A percentile compares a stretch with the other conserved stretches of the same genome.
These are phyloP conservation scores for Dryas octopetala DNA, from an alignment of 306 rosid species.

Conservation along the genomic window DNA sequence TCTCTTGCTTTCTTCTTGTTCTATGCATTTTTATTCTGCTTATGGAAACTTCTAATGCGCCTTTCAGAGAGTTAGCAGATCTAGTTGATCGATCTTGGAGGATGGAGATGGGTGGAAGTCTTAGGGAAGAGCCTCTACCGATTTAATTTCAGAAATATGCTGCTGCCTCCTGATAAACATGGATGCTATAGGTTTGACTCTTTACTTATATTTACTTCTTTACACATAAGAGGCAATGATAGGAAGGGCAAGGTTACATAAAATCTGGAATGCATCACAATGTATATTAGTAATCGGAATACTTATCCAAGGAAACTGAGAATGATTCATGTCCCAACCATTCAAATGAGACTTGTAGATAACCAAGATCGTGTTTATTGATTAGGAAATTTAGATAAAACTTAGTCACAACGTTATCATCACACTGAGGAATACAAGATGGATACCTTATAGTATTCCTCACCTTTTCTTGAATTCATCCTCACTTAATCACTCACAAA, in stretches of 20 bases:
- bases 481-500: constrained; percentile 24
- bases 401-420: constrained; percentile 31
- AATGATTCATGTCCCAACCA: neutral
- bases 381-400: constrained; percentile 28
- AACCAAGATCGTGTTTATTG: constrained; percentile 22
- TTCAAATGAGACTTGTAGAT: constrained; percentile 25
- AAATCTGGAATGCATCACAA: constrained; percentile 6
- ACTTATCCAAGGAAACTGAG: constrained; percentile 4
- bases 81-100: constrained; percentile 82
- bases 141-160: constrained; percentile 25
- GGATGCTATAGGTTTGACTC: constrained; percentile 45
- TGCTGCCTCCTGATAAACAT: constrained; percentile 32
- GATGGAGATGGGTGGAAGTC: constrained; percentile 93
- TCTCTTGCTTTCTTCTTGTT: constrained; percentile 19
- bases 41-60: constrained; percentile 23
- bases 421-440: constrained; percentile 25
- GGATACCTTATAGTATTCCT: neutral
- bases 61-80: constrained; percentile 75
- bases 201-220: constrained; percentile 22
- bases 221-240: constrained; percentile 13
- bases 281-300: neutral
- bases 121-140: constrained; percentile 63
- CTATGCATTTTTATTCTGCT: constrained; percentile 22
- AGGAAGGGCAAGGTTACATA: constrained; percentile 5
- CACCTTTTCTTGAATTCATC: constrained; percentile 10